These are phyloP conservation scores for Myriosclerotinia scirpicola DNA, from an alignment of 2,329 filamentous ascomycete genomes.

Conservation along the genomic window DNA sequence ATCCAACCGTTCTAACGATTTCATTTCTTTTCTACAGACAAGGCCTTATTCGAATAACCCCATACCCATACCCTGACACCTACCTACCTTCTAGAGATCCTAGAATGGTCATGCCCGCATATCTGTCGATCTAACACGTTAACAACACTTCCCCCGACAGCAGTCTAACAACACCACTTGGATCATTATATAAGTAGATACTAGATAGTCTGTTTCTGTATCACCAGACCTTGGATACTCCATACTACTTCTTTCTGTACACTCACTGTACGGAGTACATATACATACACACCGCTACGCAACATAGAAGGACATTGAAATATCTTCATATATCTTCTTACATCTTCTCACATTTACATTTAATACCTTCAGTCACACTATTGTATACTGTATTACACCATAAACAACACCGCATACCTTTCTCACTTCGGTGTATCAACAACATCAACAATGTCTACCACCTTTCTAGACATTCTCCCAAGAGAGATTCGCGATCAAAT, in stretches of 20 bases:
- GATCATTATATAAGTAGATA: conserved; percentile 1
- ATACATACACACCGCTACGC: conserved; percentile 5
- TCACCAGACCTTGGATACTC: conserved; percentile 8
- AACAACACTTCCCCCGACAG: conserved; percentile 5
- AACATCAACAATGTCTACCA: conserved; percentile 5
- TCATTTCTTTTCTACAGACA: not conserved
- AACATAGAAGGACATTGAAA: not conserved
- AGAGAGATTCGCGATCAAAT: conserved; percentile 25
- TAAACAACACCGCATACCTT: not conserved
- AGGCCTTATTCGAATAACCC: conserved; percentile 1
- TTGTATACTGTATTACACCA: not conserved
- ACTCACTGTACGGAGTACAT: not conserved
- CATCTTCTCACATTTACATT: not conserved
- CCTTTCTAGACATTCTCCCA: conserved; percentile 22
- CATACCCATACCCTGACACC: not conserved
- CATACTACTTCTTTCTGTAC: conserved; percentile 10
- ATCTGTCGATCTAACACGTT: conserved; percentile 2
- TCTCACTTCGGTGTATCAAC: conserved; percentile 3
- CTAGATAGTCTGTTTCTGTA: not conserved
- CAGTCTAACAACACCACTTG: not conserved
- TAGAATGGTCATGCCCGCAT: not conserved
- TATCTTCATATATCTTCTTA: not conserved
- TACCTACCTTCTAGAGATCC: not conserved
- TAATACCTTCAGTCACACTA: not conserved
- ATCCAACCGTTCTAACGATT: conserved; percentile 1